Evolutionary conservation across 1,284 basidiomycete species (phyloP), one percentile per base, ranked within the genome.

Genomic region (Anthracocystis panici-leucophaei): DNA sequence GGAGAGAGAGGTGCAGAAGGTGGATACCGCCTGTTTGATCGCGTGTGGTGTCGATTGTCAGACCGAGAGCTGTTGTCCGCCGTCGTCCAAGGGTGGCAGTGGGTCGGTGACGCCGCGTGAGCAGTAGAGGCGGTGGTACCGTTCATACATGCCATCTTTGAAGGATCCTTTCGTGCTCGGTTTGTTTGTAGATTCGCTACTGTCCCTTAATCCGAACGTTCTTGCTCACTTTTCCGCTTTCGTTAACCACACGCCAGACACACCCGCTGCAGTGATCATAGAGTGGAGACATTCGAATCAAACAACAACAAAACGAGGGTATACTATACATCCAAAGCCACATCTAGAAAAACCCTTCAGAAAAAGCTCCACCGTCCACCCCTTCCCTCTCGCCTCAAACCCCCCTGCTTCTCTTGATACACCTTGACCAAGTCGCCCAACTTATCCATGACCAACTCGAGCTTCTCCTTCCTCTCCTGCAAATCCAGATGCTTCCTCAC

Each of bases 391-490:
- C 51, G 41, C 68, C 55, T 35, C 0, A 4, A 50, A 45, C 73
- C 71, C 3, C 65, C 58, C 27, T 66, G 70, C 41, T 82, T 84
- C 48, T 86, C 84, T 21, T 82, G 75, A 62, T 86, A 86, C 10
- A 86, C 49, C 62, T 85, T 85, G 57, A 85, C 82, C 29, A 86
- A 65, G 4, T 79, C 78, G 60, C 82, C 81, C 40, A 86, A 77
- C 55, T 84, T 86, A 4, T 82, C 80, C 66, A 85, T 84, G 23
- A 86, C 78, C 78, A 77, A 49, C 40, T 82, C 82, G n/a, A 99
- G 88, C 87, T 97, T 98, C 84, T 98, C 95, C 84, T 98, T 99
- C 38, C 95, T 89, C 66, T 96, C 94, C 85, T 99, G 97, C 45
- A 99, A 87, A 74, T 99, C 95, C n/a, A 99, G 88, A 85, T 99